Conservation (phyloP, 176 grass and related monocot genomes). For the Avena atlantica region DNA sequence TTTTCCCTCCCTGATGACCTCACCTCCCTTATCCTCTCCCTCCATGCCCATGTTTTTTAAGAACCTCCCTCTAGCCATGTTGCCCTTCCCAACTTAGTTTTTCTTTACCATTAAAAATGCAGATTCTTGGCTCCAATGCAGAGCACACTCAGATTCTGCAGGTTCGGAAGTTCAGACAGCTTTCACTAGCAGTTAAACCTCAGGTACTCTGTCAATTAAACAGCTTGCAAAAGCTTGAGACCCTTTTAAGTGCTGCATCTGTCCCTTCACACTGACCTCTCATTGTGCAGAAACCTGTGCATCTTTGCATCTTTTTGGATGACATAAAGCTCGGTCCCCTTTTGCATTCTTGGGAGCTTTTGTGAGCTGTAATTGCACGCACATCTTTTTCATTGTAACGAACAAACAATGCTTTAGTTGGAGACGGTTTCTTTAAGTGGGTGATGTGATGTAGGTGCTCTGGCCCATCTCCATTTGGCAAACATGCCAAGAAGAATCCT, state of each 20-base stretch:
- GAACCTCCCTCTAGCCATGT: background rate
- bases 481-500: constrained; percentile 19
- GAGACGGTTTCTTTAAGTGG: constrained; percentile 1
- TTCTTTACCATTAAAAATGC: background rate
- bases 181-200: constrained; percentile 14
- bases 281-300: constrained; percentile 22
- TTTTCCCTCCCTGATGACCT: constrained; percentile 19
- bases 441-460: background rate
- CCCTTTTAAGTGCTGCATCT: constrained; percentile 29
- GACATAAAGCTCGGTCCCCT: constrained; percentile 28
- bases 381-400: constrained; percentile 28
- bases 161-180: constrained; percentile 38
- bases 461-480: constrained; percentile 27
- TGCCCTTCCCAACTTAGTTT: constrained; percentile 7
- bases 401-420: background rate
- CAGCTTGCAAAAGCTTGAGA: constrained; percentile 15
- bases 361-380: background rate
- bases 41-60: background rate
- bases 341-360: constrained; percentile 29
- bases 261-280: constrained; percentile 34
- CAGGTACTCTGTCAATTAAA: background rate
- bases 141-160: constrained; percentile 38
- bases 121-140: background rate
- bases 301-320: constrained; percentile 33
- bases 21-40: constrained; percentile 62